Evolutionary conservation across 2,329 filamentous ascomycete species (phyloP), one percentile per base, ranked within the genome.

Genomic region (Thyridium curvatum): DNA sequence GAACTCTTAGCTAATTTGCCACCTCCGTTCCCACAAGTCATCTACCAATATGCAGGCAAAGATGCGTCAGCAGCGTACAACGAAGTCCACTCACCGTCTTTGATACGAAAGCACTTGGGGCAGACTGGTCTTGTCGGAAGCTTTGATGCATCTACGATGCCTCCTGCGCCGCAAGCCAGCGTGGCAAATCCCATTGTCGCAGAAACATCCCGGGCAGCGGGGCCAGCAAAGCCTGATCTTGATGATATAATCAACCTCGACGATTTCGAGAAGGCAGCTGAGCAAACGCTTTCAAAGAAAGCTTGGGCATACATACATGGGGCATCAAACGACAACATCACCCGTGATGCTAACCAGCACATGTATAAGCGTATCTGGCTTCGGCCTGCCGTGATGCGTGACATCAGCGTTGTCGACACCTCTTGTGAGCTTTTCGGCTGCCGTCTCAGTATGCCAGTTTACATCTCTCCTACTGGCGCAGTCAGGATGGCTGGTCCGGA

Each of bases 231-330:
- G n/a, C n/a, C n/a, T n/a, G n/a, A n/a, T n/a, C n/a, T n/a, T n/a
- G n/a, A n/a, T n/a, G n/a, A n/a, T n/a, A n/a, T 74, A 21, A 65
- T 74, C 44, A 72, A 66, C 35, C 56, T 66, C 3, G 59, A 66
- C 18, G 74, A 77, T 47, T 74, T 77, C 41, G 67, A 73, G 42
- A 42, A 47, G 3, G 54, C 67, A 1, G 74, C 72, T 1, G 61
- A 62, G 8, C 63, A 62, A 29, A 65, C 62, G 0, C 57, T 69
- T 3, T 62, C 59, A 7, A 55, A 58, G 14, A 74, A 75, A 46
- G 66, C 68, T 3, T 76, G 71, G 69, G 72, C 72, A 0, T 77
- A 75, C 46, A 74, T 75, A 47, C 71, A 68, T 12, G 71, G 69
- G 14, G 73, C 71, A 1, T 64, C 71, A 12, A 74, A 69, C 9